Conservation (phyloP, 2,329 filamentous ascomycete species). For the Botryotinia convoluta region DNA sequence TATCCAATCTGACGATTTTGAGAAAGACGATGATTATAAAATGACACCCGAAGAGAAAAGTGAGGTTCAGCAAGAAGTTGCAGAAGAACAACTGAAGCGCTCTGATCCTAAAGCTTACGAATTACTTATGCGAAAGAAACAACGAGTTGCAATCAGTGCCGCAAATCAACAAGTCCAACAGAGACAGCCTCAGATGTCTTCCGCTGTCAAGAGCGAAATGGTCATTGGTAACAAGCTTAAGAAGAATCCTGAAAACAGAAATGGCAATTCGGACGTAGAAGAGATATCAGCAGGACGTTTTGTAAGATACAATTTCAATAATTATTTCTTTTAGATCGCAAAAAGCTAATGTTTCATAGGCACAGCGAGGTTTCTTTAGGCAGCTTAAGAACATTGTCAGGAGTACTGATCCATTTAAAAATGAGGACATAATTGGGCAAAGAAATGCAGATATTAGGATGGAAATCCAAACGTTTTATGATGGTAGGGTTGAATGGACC, state of each 20-base stretch:
- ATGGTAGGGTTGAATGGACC: not conserved
- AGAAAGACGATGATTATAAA: slow-evolving; percentile 63
- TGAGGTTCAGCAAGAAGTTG: slow-evolving; percentile 49
- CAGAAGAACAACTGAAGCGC: slow-evolving; percentile 37
- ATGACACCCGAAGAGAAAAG: slow-evolving; percentile 60
- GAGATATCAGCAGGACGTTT: not conserved
- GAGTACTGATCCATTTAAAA: not conserved
- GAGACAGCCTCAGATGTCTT: not conserved
- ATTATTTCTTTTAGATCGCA: not conserved
- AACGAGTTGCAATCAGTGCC: not conserved
- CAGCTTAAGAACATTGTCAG: not conserved
- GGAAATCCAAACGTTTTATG: not conserved
- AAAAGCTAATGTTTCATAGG: not conserved
- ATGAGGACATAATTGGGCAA: not conserved
- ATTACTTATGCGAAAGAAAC: slow-evolving; percentile 5
- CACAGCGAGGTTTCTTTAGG: not conserved
- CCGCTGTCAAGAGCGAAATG: not conserved
- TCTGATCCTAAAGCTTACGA: slow-evolving; percentile 29
- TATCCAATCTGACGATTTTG: slow-evolving; percentile 68
- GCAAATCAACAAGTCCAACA: not conserved
- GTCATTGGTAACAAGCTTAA: not conserved
- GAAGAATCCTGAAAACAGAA: not conserved
- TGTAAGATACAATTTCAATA: not conserved
- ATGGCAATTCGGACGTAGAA: not conserved
- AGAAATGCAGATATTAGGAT: not conserved